These are phyloP conservation scores for Tulasnella sp. DNA, from an alignment of 768 basidiomycete species.

Conservation along the genomic window DNA sequence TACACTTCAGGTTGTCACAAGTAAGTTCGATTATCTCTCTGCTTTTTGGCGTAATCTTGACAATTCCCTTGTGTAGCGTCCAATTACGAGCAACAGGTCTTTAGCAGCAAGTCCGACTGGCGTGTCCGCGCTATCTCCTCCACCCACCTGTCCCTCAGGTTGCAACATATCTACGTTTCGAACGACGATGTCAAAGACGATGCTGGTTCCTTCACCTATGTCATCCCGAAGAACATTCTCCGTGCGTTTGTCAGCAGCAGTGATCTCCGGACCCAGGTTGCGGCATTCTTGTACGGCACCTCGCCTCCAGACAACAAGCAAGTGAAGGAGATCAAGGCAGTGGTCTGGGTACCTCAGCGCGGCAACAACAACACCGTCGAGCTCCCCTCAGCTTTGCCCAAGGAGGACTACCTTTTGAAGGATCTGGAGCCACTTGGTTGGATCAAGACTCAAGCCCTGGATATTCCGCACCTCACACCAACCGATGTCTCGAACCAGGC, in stretches of 20 bases:
- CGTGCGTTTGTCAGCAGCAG: constrained; percentile 89
- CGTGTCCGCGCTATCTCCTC: constrained; percentile 97
- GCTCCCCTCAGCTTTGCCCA: constrained; percentile 81
- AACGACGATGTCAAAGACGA: constrained; percentile 99
- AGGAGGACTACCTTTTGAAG: constrained; percentile 91
- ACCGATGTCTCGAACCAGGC: constrained; percentile 92
- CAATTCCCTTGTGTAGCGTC: constrained; percentile 52
- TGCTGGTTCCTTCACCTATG: constrained; percentile 88
- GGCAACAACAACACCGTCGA: constrained; percentile 95
- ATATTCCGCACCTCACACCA: constrained; percentile 87
- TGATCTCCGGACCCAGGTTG: constrained; percentile 94
- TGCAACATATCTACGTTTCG: constrained; percentile 98
- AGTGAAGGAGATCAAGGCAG: constrained; percentile 97
- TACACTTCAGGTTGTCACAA: constrained; percentile 90
- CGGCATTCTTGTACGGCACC: constrained; percentile 86
- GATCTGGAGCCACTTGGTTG: constrained; percentile 93
- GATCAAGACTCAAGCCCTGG: constrained; percentile 94
- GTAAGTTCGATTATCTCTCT: constrained; percentile 42
- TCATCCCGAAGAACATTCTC: constrained; percentile 94
- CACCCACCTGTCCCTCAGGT: constrained; percentile 89
- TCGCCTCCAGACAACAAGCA: constrained; percentile 95
- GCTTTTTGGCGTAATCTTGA: neutral
- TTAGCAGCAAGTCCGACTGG: constrained; percentile 99
- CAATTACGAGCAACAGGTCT: constrained; percentile 97
- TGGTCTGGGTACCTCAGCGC: constrained; percentile 97